Evolutionary conservation across 441 rosid genomes (phyloP).

Genomic region (Brassica hybrid): DNA sequence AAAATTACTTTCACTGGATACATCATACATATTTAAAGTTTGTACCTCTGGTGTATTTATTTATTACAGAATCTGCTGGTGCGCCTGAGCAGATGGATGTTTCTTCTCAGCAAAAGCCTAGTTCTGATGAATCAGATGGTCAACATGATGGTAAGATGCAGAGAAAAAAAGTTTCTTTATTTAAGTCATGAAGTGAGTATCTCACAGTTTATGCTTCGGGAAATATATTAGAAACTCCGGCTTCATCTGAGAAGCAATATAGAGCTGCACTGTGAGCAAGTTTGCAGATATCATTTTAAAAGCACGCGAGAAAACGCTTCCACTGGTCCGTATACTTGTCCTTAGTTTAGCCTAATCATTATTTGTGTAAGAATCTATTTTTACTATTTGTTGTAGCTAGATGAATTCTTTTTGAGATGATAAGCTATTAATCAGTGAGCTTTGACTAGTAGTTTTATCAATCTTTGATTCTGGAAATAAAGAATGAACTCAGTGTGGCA

Average conservation of each 20-base stretch:
- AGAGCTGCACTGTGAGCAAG: slow-evolving; percentile 64
- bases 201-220: slow-evolving; percentile 51
- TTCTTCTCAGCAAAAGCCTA: slow-evolving; percentile 40
- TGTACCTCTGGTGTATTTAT: slow-evolving; percentile 27
- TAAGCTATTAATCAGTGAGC: too few relatives aligned
- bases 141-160: slow-evolving; percentile 60
- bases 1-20: not conserved
- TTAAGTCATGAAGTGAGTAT: slow-evolving; percentile 30
- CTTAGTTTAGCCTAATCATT: not conserved
- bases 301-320: slow-evolving; percentile 70
- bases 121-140: slow-evolving; percentile 58
- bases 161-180: slow-evolving; percentile 15
- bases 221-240: slow-evolving; percentile 57
- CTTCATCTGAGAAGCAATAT: slow-evolving; percentile 63
- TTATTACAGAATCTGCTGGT: slow-evolving; percentile 51
- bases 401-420: too few relatives aligned
- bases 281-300: slow-evolving; percentile 77
- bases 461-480: too few relatives aligned
- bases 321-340: slow-evolving; percentile 52
- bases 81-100: slow-evolving; percentile 46
- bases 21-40: slow-evolving; percentile 19
- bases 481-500: too few relatives aligned
- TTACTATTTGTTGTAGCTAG: too few relatives aligned
- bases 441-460: too few relatives aligned
- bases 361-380: not conserved